Evolutionary conservation across 2,329 filamentous ascomycete genomes (phyloP).

Genomic region (Cryphonectria carpinicola): DNA sequence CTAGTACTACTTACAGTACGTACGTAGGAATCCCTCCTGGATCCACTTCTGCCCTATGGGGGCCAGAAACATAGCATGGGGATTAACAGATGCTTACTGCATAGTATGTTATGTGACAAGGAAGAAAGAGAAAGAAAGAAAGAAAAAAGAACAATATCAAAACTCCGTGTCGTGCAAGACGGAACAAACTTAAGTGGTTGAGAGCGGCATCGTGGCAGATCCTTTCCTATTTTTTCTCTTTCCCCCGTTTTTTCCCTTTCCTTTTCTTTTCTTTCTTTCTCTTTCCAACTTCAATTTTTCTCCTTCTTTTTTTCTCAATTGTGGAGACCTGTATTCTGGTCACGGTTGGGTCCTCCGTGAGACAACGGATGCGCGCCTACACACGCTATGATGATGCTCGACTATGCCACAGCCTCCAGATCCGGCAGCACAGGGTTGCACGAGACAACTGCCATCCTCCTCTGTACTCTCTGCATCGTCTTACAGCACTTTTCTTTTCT

Average conservation of each 20-base stretch:
- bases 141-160: not conserved
- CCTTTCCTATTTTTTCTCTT: not conserved
- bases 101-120: not conserved
- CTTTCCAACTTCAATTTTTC: not conserved
- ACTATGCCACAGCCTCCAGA: not conserved
- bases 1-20: not conserved
- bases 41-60: conserved; percentile 19
- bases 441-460: not conserved
- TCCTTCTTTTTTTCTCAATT: not conserved
- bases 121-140: not conserved
- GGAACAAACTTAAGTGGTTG: not conserved
- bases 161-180: not conserved
- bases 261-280: not conserved
- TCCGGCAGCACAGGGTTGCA: not conserved
- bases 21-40: not conserved
- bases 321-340: conserved; percentile 2
- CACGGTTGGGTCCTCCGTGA: conserved; percentile 14
- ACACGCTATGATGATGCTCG: not conserved
- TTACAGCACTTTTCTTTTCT: not conserved
- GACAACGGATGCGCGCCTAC: not conserved
- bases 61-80: not conserved
- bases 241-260: not conserved
- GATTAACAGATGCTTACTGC: not conserved
- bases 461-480: not conserved
- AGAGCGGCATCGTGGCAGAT: not conserved